Evolutionary conservation across 345 rosid species (phyloP).

Genomic region (Trapa bicornis): DNA sequence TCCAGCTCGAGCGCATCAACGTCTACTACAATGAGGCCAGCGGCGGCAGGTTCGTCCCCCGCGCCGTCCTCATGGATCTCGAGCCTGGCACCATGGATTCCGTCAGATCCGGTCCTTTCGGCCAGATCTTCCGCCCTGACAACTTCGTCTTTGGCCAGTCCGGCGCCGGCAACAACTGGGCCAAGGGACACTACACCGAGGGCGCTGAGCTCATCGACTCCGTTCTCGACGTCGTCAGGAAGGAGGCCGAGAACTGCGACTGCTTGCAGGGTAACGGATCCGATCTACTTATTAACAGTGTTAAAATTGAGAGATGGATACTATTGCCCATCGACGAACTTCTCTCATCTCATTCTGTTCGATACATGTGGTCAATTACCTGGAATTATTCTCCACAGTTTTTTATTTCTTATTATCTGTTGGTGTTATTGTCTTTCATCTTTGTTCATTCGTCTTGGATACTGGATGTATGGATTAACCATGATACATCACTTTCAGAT

Average conservation of each 20-base stretch:
- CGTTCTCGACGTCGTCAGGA: slow-evolving; percentile 12
- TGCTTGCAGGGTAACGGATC: slow-evolving; percentile 11
- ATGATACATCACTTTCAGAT: neutral
- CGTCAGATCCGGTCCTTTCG: slow-evolving; percentile 12
- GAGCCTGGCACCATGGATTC: slow-evolving; percentile 17
- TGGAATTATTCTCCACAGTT: no score
- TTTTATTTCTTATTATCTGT: no score
- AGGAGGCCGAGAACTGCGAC: slow-evolving; percentile 15
- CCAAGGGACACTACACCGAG: slow-evolving; percentile 13
- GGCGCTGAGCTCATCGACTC: slow-evolving; percentile 13
- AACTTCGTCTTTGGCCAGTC: slow-evolving; percentile 15
- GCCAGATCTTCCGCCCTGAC: slow-evolving; percentile 17
- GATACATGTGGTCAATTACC: no score
- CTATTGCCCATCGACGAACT: no score
- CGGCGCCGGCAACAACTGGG: slow-evolving; percentile 16
- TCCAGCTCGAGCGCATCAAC: slow-evolving; percentile 15
- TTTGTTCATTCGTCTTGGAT: neutral
- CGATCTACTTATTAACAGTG: no score
- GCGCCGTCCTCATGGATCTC: slow-evolving; percentile 18
- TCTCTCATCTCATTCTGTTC: no score
- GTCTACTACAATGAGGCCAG: slow-evolving; percentile 15
- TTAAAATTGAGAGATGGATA: no score
- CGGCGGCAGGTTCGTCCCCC: slow-evolving; percentile 15
- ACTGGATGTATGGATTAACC: neutral
- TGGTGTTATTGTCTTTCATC: neutral